A percentile compares a stretch with the other conserved stretches of the same genome.
Evolutionary conservation across 2,329 filamentous ascomycete species (phyloP).

Genomic region (Cercospora sp.): DNA sequence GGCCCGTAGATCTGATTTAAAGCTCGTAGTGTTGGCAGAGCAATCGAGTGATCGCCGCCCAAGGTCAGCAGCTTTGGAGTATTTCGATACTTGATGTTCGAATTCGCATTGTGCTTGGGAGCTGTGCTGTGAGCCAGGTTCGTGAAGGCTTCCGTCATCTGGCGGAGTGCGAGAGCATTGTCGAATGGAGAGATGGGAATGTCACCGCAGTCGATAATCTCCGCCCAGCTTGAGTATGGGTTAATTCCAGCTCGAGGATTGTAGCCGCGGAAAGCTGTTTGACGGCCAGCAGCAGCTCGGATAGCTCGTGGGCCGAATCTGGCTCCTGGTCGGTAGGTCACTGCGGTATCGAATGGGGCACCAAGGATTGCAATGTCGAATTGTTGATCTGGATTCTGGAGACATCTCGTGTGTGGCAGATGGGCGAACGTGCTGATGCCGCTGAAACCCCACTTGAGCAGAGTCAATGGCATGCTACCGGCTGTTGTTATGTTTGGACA

Average conservation of each 20-base stretch:
- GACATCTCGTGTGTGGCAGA: slow-evolving; percentile 50
- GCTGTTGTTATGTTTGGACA: not conserved
- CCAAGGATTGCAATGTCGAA: slow-evolving; percentile 54
- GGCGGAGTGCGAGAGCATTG: slow-evolving; percentile 74
- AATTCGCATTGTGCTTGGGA: slow-evolving; percentile 41
- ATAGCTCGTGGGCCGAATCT: slow-evolving; percentile 88
- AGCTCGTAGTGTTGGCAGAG: slow-evolving; percentile 53
- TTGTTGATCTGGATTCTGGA: slow-evolving; percentile 47
- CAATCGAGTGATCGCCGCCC: slow-evolving; percentile 55
- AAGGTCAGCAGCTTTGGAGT: slow-evolving; percentile 51
- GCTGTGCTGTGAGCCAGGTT: slow-evolving; percentile 60
- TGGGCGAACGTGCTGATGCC: slow-evolving; percentile 47
- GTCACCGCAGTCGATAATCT: slow-evolving; percentile 73
- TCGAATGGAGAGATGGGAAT: slow-evolving; percentile 86
- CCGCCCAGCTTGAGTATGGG: slow-evolving; percentile 77
- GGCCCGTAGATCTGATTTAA: slow-evolving; percentile 49
- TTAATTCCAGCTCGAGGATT: slow-evolving; percentile 82
- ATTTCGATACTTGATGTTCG: slow-evolving; percentile 45
- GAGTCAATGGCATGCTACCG: not conserved
- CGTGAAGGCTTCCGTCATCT: slow-evolving; percentile 80
- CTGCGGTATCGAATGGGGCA: slow-evolving; percentile 53
- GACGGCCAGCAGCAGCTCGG: slow-evolving; percentile 76
- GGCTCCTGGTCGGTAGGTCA: slow-evolving; percentile 50
- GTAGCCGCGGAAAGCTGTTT: slow-evolving; percentile 77
- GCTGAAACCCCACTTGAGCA: slow-evolving; percentile 37